Percentiles rank a stretch among this genome's conserved stretches.
Conservation (phyloP, 306 rosid species). For the Citrullus amarus region DNA sequence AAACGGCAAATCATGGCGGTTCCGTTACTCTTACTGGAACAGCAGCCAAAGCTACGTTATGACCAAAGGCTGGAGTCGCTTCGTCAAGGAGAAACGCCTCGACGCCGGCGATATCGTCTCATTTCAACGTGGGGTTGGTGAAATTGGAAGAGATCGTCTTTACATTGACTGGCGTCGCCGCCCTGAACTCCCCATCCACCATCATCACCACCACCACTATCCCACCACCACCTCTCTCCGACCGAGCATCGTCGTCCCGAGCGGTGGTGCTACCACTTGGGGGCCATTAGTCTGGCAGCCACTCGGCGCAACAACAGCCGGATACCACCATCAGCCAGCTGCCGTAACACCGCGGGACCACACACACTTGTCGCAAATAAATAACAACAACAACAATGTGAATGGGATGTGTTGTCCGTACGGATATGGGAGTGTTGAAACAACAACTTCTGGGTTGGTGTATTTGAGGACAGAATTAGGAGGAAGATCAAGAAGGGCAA, state of each 20-base stretch:
- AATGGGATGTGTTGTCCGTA: neutral
- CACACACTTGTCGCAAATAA: slow-evolving; percentile 5
- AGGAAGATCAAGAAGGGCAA: neutral
- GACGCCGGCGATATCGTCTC: slow-evolving; percentile 89
- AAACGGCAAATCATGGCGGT: slow-evolving; percentile 71
- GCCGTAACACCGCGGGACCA: slow-evolving; percentile 10
- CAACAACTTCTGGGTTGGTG: slow-evolving; percentile 7
- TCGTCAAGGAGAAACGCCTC: slow-evolving; percentile 81
- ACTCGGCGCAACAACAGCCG: neutral
- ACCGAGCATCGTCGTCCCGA: neutral
- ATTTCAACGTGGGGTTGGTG: slow-evolving; percentile 63
- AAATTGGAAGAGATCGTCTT: slow-evolving; percentile 36
- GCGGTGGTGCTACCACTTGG: slow-evolving; percentile 13
- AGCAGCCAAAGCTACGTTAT: slow-evolving; percentile 97
- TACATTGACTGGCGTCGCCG: slow-evolving; percentile 81
- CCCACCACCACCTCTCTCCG: slow-evolving; percentile 12
- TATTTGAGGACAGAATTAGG: slow-evolving; percentile 13
- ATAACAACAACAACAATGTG: neutral
- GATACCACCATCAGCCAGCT: neutral
- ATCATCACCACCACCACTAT: neutral
- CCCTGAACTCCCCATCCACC: slow-evolving; percentile 16
- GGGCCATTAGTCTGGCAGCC: slow-evolving; percentile 29
- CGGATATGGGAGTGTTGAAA: slow-evolving; percentile 16
- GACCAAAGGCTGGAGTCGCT: slow-evolving; percentile 98
- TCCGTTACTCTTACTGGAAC: slow-evolving; percentile 92